These are phyloP conservation scores for Podaxis sp. DNA, from an alignment of 768 basidiomycete genomes.

Conservation along the genomic window DNA sequence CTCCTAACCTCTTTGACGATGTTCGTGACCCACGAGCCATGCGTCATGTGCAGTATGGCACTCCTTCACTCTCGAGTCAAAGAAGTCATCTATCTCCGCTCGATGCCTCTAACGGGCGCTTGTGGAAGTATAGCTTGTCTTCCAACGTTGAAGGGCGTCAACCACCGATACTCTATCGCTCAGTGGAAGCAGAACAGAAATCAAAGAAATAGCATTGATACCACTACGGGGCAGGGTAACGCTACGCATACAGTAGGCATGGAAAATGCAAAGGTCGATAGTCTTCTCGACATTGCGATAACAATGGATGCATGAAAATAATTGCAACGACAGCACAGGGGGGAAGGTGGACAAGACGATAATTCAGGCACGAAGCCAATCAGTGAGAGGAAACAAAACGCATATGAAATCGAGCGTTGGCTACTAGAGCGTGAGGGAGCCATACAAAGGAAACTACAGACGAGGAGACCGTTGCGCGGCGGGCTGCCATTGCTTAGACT, in stretches of 20 bases:
- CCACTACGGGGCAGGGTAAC: background rate
- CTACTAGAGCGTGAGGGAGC: slow-evolving; percentile 1
- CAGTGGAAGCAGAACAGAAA: slow-evolving; percentile 49
- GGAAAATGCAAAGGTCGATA: slow-evolving; percentile 13
- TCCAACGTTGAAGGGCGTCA: slow-evolving; percentile 80
- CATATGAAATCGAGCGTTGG: background rate
- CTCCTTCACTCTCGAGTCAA: slow-evolving; percentile 92
- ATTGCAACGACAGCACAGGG: background rate
- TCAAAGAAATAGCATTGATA: background rate
- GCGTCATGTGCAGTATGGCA: slow-evolving; percentile 98
- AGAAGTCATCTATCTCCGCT: slow-evolving; percentile 73
- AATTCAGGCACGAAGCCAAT: background rate
- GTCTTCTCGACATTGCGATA: slow-evolving; percentile 28
- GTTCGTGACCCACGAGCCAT: slow-evolving; percentile 95
- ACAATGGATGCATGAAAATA: slow-evolving; percentile 37
- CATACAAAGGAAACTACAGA: slow-evolving; percentile 22
- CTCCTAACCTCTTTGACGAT: slow-evolving; percentile 81
- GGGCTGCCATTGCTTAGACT: slow-evolving; percentile 59
- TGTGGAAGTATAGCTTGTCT: slow-evolving; percentile 78
- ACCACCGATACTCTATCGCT: slow-evolving; percentile 81
- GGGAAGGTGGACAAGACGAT: background rate
- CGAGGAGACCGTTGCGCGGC: slow-evolving; percentile 29
- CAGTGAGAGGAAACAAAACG: background rate
- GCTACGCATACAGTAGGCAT: slow-evolving; percentile 2
- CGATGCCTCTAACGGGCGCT: slow-evolving; percentile 81